phyloP scores from a whole-genome alignment of 352 stramenopile genomes.

The Phytophthora foliorum region DNA sequence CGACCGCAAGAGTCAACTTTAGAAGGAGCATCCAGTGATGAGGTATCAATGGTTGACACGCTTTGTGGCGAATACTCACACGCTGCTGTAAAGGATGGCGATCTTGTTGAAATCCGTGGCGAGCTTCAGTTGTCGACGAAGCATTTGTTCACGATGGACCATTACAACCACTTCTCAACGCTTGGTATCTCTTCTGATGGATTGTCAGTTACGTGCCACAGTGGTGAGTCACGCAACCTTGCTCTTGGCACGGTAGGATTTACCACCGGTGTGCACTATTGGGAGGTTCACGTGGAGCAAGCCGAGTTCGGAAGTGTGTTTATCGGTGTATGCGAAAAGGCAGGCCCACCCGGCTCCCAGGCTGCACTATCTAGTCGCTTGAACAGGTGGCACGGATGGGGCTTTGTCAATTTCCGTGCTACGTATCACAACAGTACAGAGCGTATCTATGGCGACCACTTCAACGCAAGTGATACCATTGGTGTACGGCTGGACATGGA shows the following conservation, averaged over 20 bases:
- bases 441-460: slow-evolving; percentile 91
- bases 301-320: slow-evolving; percentile 98
- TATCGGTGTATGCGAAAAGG: slow-evolving; percentile 96
- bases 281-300: slow-evolving; percentile 98
- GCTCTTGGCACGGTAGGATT: slow-evolving; percentile 90
- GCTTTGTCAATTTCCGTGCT: slow-evolving; percentile 98
- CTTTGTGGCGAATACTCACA: slow-evolving; percentile 72
- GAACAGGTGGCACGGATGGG: slow-evolving; percentile 94
- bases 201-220: slow-evolving; percentile 84
- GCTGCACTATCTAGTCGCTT: slow-evolving; percentile 78
- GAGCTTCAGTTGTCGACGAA: slow-evolving; percentile 74
- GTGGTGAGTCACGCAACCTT: slow-evolving; percentile 88
- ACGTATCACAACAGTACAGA: slow-evolving; percentile 95
- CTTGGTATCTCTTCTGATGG: slow-evolving; percentile 82
- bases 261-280: slow-evolving; percentile 96
- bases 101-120: slow-evolving; percentile 73
- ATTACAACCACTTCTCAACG: slow-evolving; percentile 82
- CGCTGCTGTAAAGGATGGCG: slow-evolving; percentile 59
- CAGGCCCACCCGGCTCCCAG: slow-evolving; percentile 79
- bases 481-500: slow-evolving; percentile 99
- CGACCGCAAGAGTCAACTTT: slow-evolving; percentile 15
- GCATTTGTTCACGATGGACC: slow-evolving; percentile 89
- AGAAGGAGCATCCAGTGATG: slow-evolving; percentile 11
- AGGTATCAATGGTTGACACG: slow-evolving; percentile 35
- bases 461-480: slow-evolving; percentile 97